Base-by-base conservation (phyloP, 768 basidiomycete genomes). In the Dacryopinax primogenitus region DNA sequence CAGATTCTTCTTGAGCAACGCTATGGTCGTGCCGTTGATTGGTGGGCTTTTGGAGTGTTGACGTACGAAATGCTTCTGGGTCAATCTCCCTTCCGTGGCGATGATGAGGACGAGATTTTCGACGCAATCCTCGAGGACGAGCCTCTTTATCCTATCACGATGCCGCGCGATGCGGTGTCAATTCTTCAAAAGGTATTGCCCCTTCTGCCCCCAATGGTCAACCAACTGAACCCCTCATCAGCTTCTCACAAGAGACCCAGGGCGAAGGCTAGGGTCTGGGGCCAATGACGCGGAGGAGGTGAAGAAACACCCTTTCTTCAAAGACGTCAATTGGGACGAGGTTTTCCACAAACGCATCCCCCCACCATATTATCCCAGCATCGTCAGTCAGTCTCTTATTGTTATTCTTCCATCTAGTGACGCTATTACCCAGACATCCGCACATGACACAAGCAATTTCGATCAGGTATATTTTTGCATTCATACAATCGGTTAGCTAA, bases 1-100 rank as follows among this genome's bases (percentile, higher is more conserved):
- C 4, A 98, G 94, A 99, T 99, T 75, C 81, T 99, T 63, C 83
- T 98, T n/a, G 96, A 99, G 77, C 96, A 98, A 77, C 89, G 93
- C 58, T 99, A 99, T 71, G 94, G 93, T 11, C 91, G 93, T 37
- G 95, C 96, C 12, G 96, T 99, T 41, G 96, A 99, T 73, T 99
- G 96, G 96, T 99, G 96, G 96, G 96, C 96, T 13, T 98, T 98
- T 74, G 96, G 96, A 68, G 96, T 99, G 2, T 77, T 99, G 70
- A 97, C 89, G 28, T 99, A 99, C 74, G 96, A 99, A 77, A 99
- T 99, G 96, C 77, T 99, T 64, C 81, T 98, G 28, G 96, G 96
- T 51, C 96, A 98, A 77, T 98, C 96, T 3, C 96, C 96, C 1
- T 99, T 99, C 87, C 87, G 94, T 47, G 96, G 96, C 65, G 96